These are phyloP conservation scores for Jacaranda mimosifolia DNA, from an alignment of 257 asterid genomes.

Conservation along the genomic window DNA sequence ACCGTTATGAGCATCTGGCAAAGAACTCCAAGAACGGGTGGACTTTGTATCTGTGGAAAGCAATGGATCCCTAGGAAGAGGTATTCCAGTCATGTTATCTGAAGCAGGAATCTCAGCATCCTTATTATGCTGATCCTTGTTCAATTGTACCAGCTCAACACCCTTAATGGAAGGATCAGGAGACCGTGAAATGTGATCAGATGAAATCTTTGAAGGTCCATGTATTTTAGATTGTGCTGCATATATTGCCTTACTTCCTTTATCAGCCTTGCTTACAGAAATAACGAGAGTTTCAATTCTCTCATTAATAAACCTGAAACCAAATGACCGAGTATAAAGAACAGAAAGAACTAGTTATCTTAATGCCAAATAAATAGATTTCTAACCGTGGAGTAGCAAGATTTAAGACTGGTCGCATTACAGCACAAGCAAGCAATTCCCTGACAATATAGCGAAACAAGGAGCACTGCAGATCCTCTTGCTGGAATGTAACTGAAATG, in stretches of 20 bases:
- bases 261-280: constrained; percentile 55
- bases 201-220: constrained; percentile 42
- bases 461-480: constrained; percentile 67
- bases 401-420: constrained; percentile 70
- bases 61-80: constrained; percentile 62
- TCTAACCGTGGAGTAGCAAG: constrained; percentile 68
- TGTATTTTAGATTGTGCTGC: constrained; percentile 40
- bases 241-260: constrained; percentile 48
- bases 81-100: constrained; percentile 34
- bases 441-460: constrained; percentile 59
- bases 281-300: constrained; percentile 63
- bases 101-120: constrained; percentile 40
- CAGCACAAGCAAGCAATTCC: constrained; percentile 74
- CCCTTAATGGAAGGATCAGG: constrained; percentile 66
- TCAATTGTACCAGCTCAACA: constrained; percentile 70
- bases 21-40: constrained; percentile 59
- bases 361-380: constrained; percentile 27
- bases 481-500: constrained; percentile 60
- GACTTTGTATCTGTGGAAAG: constrained; percentile 59
- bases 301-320: constrained; percentile 72
- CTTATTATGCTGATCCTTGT: constrained; percentile 49
- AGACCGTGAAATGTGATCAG: constrained; percentile 52
- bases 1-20: constrained; percentile 45
- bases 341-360: constrained; percentile 9
- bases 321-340: constrained; percentile 37